Evolutionary conservation across 345 rosid genomes (phyloP).

Genomic region (Boechera divaricarpa): DNA sequence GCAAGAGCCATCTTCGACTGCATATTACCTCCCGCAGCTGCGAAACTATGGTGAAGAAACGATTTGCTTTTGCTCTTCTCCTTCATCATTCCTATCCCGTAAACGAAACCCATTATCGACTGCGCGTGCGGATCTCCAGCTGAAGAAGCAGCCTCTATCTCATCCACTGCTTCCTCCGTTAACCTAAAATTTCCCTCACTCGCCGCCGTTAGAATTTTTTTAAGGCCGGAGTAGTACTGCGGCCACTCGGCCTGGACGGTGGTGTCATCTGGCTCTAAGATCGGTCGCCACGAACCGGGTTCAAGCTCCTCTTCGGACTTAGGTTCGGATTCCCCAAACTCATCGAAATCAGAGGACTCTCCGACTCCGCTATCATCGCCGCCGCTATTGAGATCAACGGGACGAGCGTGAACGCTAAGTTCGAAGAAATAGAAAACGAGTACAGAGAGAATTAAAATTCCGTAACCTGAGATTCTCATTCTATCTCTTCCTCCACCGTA

Average conservation of each 20-base stretch:
- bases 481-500: slow-evolving; percentile 12
- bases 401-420: slow-evolving; percentile 60
- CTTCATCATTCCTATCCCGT: slow-evolving; percentile 71
- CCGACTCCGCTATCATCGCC: slow-evolving; percentile 54
- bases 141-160: slow-evolving; percentile 62
- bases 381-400: slow-evolving; percentile 79
- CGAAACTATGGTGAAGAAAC: slow-evolving; percentile 78
- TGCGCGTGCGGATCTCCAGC: slow-evolving; percentile 78
- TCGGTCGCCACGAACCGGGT: slow-evolving; percentile 93
- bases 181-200: slow-evolving; percentile 58
- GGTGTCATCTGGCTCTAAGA: slow-evolving; percentile 75
- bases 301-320: slow-evolving; percentile 82
- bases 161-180: slow-evolving; percentile 76
- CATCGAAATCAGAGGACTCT: slow-evolving; percentile 65
- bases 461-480: slow-evolving; percentile 37
- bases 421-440: slow-evolving; percentile 45
- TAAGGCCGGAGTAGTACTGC: slow-evolving; percentile 61
- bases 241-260: slow-evolving; percentile 41
- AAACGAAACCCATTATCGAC: slow-evolving; percentile 74
- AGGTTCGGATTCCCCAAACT: slow-evolving; percentile 71
- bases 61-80: slow-evolving; percentile 78
- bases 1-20: slow-evolving; percentile 98
- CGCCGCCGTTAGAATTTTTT: slow-evolving; percentile 61
- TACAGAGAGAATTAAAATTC: slow-evolving; percentile 42
- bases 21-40: slow-evolving; percentile 72